These are phyloP conservation scores for Moricandia moricandioides DNA, from an alignment of 345 rosid species.

Conservation along the genomic window DNA sequence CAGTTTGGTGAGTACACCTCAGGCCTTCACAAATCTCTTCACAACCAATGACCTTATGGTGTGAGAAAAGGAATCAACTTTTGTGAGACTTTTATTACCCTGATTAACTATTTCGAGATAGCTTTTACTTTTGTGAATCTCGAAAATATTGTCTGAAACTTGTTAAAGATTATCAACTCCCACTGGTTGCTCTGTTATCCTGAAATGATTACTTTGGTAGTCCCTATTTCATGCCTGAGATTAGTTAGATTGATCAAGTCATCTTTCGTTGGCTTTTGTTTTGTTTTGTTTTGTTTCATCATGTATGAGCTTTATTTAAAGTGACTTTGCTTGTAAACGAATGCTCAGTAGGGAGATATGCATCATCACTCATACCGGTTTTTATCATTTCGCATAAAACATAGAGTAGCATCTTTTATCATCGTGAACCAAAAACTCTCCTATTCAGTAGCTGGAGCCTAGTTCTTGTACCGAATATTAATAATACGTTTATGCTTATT, in stretches of 20 bases:
- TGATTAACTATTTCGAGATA: background rate
- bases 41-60: constrained; percentile 17
- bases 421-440: background rate
- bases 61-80: background rate
- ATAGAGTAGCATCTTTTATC: background rate
- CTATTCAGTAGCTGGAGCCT: background rate
- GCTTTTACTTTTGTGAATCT: background rate
- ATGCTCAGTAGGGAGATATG: background rate
- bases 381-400: background rate
- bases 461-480: background rate
- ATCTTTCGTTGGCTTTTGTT: constrained; percentile 1
- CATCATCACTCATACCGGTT: background rate
- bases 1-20: constrained; percentile 52
- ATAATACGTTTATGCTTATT: background rate
- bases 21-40: constrained; percentile 37
- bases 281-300: constrained; percentile 3
- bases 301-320: background rate
- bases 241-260: background rate
- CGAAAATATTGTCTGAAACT: background rate
- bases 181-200: background rate
- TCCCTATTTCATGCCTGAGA: background rate
- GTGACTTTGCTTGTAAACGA: constrained; percentile 1
- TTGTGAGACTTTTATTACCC: background rate
- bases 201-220: background rate
- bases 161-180: background rate